Evolutionary conservation across 305 asterid genomes (phyloP).

Genomic region (Andrographis paniculata): DNA sequence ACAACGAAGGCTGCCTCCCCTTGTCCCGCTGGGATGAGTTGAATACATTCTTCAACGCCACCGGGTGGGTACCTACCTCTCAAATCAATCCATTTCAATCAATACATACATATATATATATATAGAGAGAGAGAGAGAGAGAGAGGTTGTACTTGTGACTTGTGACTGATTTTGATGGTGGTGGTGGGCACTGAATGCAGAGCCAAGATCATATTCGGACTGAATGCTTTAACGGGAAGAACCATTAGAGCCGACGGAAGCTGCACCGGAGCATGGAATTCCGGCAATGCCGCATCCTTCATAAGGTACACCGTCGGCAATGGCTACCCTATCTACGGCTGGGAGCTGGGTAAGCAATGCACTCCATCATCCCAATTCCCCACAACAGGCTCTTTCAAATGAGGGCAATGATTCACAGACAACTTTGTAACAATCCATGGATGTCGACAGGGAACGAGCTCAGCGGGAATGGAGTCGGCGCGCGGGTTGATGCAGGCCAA

Average conservation of each 20-base stretch:
- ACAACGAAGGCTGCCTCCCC: constrained; percentile 66
- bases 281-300: constrained; percentile 55
- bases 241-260: constrained; percentile 19
- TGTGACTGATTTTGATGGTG: not conserved
- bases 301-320: constrained; percentile 51
- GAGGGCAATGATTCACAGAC: no score
- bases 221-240: constrained; percentile 65
- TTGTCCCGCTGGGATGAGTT: constrained; percentile 84
- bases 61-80: constrained; percentile 39
- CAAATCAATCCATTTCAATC: not conserved
- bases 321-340: constrained; percentile 53
- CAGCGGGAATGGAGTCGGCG: constrained; percentile 39
- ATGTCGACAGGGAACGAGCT: constrained; percentile 35
- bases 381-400: no score
- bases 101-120: no score
- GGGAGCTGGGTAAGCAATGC: constrained; percentile 83
- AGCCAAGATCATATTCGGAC: constrained; percentile 61
- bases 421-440: constrained; percentile 8
- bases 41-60: constrained; percentile 53
- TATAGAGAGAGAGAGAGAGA: no score
- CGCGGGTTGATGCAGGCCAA: constrained; percentile 24
- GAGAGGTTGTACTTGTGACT: no score
- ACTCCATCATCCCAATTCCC: no score
- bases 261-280: constrained; percentile 60
- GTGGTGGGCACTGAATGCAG: constrained; percentile 12